Evolutionary conservation across 441 rosid genomes (phyloP).

Genomic region (Geranium incanum): DNA sequence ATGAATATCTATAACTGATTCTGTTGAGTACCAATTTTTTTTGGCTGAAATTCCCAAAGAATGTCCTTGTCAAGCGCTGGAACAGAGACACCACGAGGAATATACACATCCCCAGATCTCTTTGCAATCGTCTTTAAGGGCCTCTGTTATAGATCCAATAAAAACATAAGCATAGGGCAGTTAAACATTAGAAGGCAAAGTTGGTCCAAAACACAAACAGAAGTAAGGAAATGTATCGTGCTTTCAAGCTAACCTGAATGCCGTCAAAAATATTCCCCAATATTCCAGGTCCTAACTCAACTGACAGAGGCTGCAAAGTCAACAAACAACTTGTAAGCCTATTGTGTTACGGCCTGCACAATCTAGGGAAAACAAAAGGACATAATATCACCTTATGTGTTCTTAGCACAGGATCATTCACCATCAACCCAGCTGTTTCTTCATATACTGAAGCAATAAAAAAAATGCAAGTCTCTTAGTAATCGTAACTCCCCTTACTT

Average conservation of each 20-base stretch:
- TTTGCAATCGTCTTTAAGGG: constrained; percentile 95
- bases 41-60: constrained; percentile 96
- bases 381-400: constrained; percentile 58
- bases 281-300: constrained; percentile 98
- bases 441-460: constrained; percentile 63
- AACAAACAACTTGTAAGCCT: constrained; percentile 19
- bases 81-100: constrained; percentile 97
- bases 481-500: background rate
- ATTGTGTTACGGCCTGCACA: constrained; percentile 1
- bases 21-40: constrained; percentile 52
- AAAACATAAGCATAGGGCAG: constrained; percentile 12
- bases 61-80: constrained; percentile 94
- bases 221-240: background rate
- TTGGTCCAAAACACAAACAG: background rate
- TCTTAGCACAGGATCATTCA: constrained; percentile 91
- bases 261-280: constrained; percentile 98
- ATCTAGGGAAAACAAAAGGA: background rate
- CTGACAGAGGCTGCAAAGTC: constrained; percentile 79
- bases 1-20: constrained; percentile 1
- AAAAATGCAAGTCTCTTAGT: background rate
- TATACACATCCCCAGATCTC: constrained; percentile 90
- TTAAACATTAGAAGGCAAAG: constrained; percentile 10
- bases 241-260: constrained; percentile 61
- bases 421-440: constrained; percentile 91
- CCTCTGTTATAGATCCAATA: constrained; percentile 46